These are phyloP conservation scores for Lachnellula suecica DNA, from an alignment of 2,329 filamentous ascomycete genomes.

Conservation along the genomic window DNA sequence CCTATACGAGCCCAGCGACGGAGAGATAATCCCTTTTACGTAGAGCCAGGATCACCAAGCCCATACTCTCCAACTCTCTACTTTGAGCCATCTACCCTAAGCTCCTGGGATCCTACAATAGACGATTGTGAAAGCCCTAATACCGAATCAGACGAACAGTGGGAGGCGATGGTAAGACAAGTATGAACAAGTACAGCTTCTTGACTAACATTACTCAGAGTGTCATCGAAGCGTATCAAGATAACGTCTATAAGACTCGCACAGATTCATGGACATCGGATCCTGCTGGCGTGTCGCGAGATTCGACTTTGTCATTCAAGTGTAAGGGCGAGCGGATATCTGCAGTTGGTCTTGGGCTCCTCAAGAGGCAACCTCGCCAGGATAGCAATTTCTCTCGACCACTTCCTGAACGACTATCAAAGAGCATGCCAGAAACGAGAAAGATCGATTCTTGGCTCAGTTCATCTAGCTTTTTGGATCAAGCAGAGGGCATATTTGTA, in stretches of 20 bases:
- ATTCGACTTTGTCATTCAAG: conserved; percentile 28
- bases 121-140: not conserved
- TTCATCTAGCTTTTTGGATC: conserved; percentile 18
- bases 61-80: not conserved
- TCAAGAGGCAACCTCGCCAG: conserved; percentile 13
- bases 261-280: not conserved
- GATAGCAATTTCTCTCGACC: conserved; percentile 2
- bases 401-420: not conserved
- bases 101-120: not conserved
- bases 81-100: not conserved
- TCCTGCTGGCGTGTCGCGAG: conserved; percentile 1
- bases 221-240: not conserved
- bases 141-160: not conserved
- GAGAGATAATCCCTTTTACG: conserved; percentile 14
- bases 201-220: not conserved
- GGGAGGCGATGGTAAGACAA: not conserved
- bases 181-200: not conserved
- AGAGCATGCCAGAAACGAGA: conserved; percentile 9
- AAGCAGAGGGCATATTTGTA: conserved; percentile 24
- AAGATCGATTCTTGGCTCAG: conserved; percentile 26
- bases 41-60: conserved; percentile 19
- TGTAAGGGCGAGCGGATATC: conserved; percentile 20
- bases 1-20: not conserved
- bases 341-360: conserved; percentile 17
- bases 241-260: not conserved